Base-by-base conservation (phyloP, 2,329 filamentous ascomycete genomes). In the Exserohilum rostratum region DNA sequence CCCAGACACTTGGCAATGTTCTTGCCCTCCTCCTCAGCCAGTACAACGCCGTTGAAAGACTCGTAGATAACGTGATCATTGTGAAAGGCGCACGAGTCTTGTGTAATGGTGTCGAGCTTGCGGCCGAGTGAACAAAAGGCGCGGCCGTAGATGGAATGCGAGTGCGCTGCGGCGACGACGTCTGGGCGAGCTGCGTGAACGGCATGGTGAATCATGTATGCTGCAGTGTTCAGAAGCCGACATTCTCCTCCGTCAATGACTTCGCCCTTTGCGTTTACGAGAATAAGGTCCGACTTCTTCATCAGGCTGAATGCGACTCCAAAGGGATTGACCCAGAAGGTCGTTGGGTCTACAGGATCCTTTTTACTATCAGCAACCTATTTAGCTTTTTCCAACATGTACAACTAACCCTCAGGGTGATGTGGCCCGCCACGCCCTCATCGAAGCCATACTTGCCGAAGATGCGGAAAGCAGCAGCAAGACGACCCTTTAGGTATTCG, bases 321-420 rank as follows among this genome's bases (percentile, higher is more conserved):
- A 51, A 88, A 86, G 0, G 86, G 87, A 61, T 89, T 89, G 4
- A 89, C 84, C 86, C 85, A 88, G 74, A 88, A 87, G 0, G 80
- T 83, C 5, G 77, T 71, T 0, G 83, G 82, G 34, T 86, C 80
- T 6, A 87, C 80, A 0, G 86, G 86, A 57, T 88, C 74, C 71
- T 74, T 38, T 11, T 12, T 34, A 22, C 27, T 13, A 25, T 66
- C 27, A 62, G 54, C 25, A 27, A 20, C 6, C 0, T 38, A 18
- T 15, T 12, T 46, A 20, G 13, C 11, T 20, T 9, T 46, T 11
- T 29, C 18, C 7, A 3, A 4, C 13, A 15, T 6, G 15, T n/a
- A 30, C 18, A 17, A 62, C 66, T 13, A 57, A 74, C 83, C 22
- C 84, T 79, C 22, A 87, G 66, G 1, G 85, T 87, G 60, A 88